Base-by-base conservation (phyloP, 495 filamentous ascomycete genomes). In the Penicillium canariense region DNA sequence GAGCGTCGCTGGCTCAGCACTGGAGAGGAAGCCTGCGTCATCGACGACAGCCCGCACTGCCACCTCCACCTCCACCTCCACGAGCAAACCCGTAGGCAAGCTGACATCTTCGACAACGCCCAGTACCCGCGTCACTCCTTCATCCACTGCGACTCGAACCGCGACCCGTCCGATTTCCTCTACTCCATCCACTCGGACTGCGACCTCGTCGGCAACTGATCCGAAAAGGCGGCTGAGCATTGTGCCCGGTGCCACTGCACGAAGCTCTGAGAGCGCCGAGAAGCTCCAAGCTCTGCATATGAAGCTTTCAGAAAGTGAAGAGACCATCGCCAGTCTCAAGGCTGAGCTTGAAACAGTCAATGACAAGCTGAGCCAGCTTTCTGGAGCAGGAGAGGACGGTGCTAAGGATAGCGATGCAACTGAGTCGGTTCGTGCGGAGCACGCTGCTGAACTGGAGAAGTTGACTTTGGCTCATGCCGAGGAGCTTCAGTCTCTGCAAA, bases 221-320 rank as follows among this genome's bases (percentile, higher is more conserved):
- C 58, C 65, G 0, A 71, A 59, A 36, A 77, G 69, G 58, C 60
- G 73, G 27, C 42, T 73, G 49, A 76, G 72, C 64, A 70, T 66
- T 0, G 39, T 62, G 10, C n/a, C 52, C 38, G 43, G 67, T 6
- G 57, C 61, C 2, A 51, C 62, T 12, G 64, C 68, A 23, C 55
- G 50, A 45, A 49, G 66, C 20, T 63, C 63, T n/a, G 69, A 65
- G 14, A 65, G 72, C 25, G 39, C 63, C 1, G 69, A 71, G 47
- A 76, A 77, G 57, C 32, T 79, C 23, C 69, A 72, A 25, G 48
- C 69, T 22, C 68, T 79, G 20, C 71, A 76, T 48, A 58, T 47
- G 20, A 69, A 79, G 61, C 68, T 79, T 15, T 58, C 69, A 3
- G 74, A 77, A 42, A 79, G 72, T 28, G 73, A 79, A 35, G 66